These are phyloP conservation scores for Podospora conica DNA, from an alignment of 495 filamentous ascomycete genomes.

Conservation along the genomic window DNA sequence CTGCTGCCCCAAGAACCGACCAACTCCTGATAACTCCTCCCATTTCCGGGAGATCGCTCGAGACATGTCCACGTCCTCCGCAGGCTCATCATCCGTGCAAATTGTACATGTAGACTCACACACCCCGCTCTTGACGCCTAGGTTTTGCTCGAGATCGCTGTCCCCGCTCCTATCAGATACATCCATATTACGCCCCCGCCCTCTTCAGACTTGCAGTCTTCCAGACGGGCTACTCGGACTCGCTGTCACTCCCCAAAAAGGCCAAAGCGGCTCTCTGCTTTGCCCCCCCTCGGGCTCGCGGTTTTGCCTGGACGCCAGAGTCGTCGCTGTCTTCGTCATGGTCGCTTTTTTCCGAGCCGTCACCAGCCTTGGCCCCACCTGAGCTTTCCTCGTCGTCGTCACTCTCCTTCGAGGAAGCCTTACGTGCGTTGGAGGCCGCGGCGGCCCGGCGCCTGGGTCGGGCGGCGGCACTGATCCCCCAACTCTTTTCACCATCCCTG, in stretches of 20 bases:
- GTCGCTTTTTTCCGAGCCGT: conserved; percentile 30
- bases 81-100: too few species aligned
- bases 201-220: neutral
- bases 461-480: conserved; percentile 52
- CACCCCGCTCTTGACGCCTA: too few species aligned
- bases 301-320: conserved; percentile 23
- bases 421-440: conserved; percentile 14
- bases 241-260: conserved; percentile 41
- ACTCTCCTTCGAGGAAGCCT: conserved; percentile 28
- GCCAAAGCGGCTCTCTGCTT: conserved; percentile 38
- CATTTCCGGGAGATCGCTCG: too few species aligned
- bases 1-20: neutral
- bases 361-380: conserved; percentile 23
- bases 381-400: conserved; percentile 45
- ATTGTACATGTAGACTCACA: too few species aligned
- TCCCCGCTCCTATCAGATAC: neutral
- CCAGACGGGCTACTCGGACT: conserved; percentile 39
- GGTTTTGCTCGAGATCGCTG: too few species aligned
- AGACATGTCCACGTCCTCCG: neutral
- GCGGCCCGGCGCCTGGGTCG: conserved; percentile 28
- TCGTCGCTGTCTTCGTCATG: conserved; percentile 27
- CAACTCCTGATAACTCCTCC: too few species aligned
- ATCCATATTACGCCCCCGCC: neutral
- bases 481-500: conserved; percentile 67
- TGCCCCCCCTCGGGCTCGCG: conserved; percentile 23